A percentile compares a stretch with the other conserved stretches of the same genome.
Conservation (phyloP, 441 rosid genomes). For the Erodium chrysanthum region DNA sequence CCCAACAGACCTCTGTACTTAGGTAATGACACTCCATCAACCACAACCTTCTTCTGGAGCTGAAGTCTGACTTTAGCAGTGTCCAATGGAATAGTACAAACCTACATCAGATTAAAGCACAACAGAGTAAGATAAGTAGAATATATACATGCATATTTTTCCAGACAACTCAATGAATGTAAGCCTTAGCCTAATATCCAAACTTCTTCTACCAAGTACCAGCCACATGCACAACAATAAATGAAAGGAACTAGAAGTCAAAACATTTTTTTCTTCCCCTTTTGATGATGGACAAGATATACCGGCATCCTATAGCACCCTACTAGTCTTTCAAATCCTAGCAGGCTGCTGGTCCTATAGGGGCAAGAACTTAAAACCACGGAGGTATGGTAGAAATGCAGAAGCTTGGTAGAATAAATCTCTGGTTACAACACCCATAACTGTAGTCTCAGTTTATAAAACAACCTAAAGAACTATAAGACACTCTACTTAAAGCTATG, state of each 20-base stretch:
- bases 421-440: no score
- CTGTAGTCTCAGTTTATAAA: no score
- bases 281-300: background rate
- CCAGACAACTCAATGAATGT: background rate
- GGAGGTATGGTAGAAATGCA: no score
- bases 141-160: background rate
- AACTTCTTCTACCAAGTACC: background rate
- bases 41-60: slow-evolving; percentile 70
- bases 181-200: background rate
- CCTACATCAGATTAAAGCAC: slow-evolving; percentile 30
- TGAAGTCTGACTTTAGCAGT: slow-evolving; percentile 99
- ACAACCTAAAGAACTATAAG: no score
- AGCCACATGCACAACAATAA: background rate
- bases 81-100: slow-evolving; percentile 91
- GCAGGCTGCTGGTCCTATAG: background rate
- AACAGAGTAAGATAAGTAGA: slow-evolving; percentile 2
- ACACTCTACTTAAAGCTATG: background rate
- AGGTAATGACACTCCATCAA: slow-evolving; percentile 49
- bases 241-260: background rate
- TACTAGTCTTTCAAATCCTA: background rate
- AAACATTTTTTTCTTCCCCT: background rate
- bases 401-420: no score
- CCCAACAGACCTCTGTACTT: slow-evolving; percentile 91
- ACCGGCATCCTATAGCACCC: background rate
- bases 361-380: background rate